These are phyloP conservation scores for Cryptococcus wingfieldii DNA, from an alignment of 1,284 basidiomycete species.

Conservation along the genomic window DNA sequence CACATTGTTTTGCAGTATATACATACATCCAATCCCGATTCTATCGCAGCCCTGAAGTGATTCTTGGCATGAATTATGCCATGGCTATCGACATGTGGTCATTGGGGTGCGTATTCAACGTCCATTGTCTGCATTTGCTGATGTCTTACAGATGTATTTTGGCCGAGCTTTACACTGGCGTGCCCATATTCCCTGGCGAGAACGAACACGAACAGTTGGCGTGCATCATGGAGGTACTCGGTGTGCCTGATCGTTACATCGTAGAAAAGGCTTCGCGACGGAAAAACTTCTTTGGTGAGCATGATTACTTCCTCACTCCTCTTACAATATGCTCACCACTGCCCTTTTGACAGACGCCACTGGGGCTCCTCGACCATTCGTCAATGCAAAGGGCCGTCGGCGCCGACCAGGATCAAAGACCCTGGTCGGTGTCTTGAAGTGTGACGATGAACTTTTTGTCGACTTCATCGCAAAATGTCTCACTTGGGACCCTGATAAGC, in stretches of 20 bases:
- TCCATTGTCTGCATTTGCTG: background rate
- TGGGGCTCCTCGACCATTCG: slow-evolving; percentile 83
- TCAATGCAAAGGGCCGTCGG: slow-evolving; percentile 93
- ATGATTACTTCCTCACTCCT: background rate
- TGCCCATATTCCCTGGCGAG: slow-evolving; percentile 98
- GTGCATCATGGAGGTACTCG: slow-evolving; percentile 99
- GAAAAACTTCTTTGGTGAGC: slow-evolving; percentile 90
- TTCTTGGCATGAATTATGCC: slow-evolving; percentile 93
- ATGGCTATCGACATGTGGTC: slow-evolving; percentile 98
- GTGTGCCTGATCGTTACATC: slow-evolving; percentile 89
- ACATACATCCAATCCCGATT: slow-evolving; percentile 99
- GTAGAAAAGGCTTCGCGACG: slow-evolving; percentile 90
- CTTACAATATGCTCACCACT: background rate
- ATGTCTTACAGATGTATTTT: slow-evolving; percentile 65
- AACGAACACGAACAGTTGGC: slow-evolving; percentile 98
- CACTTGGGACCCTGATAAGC: slow-evolving; percentile 94
- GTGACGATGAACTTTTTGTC: slow-evolving; percentile 60
- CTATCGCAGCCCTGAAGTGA: slow-evolving; percentile 95
- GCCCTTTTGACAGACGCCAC: slow-evolving; percentile 67
- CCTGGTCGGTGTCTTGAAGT: slow-evolving; percentile 80
- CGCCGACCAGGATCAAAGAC: slow-evolving; percentile 87
- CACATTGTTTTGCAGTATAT: slow-evolving; percentile 64
- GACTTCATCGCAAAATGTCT: slow-evolving; percentile 89
- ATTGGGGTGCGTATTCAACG: slow-evolving; percentile 56
- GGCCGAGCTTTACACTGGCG: slow-evolving; percentile 97